Percentiles rank a stretch among this genome's conserved stretches.
Evolutionary conservation across 805 yeast species (phyloP).

Genomic region (Yueomyces sp.): DNA sequence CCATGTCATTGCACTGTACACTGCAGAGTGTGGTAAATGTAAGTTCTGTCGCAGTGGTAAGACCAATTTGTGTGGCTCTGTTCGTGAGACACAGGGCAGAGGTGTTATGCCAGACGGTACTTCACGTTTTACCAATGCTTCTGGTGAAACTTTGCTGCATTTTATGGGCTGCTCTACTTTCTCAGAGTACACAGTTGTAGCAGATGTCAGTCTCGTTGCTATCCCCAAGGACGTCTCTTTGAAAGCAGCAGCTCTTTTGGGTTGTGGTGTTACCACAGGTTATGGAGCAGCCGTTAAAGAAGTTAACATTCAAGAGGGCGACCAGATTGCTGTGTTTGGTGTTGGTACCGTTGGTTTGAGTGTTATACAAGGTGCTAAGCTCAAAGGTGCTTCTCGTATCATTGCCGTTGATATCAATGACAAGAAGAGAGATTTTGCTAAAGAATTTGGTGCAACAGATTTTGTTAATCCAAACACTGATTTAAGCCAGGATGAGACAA

Average conservation of each 20-base stretch:
- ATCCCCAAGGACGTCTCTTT: conserved; percentile 73
- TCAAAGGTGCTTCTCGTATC: conserved; percentile 67
- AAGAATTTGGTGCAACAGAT: conserved; percentile 88
- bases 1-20: conserved; percentile 84
- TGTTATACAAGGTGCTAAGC: conserved; percentile 87
- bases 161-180: conserved; percentile 98
- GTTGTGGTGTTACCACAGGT: conserved; percentile 98
- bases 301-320: conserved; percentile 77
- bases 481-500: conserved; percentile 57
- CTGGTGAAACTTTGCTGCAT: conserved; percentile 76
- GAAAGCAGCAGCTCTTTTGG: conserved; percentile 83
- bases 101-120: conserved; percentile 99
- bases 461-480: conserved; percentile 69
- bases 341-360: conserved; percentile 96
- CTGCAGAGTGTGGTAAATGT: conserved; percentile 94
- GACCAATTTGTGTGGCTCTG: conserved; percentile 91
- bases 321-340: conserved; percentile 92
- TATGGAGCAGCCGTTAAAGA: conserved; percentile 95
- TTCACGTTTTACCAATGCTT: conserved; percentile 62
- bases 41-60: conserved; percentile 90
- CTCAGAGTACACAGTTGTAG: conserved; percentile 94
- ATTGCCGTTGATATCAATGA: conserved; percentile 83
- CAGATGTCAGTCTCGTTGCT: conserved; percentile 92
- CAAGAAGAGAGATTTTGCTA: conserved; percentile 73
- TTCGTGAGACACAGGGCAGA: conserved; percentile 94